Base-by-base conservation (phyloP, 257 asterid genomes). In the Paulownia fortunei region DNA sequence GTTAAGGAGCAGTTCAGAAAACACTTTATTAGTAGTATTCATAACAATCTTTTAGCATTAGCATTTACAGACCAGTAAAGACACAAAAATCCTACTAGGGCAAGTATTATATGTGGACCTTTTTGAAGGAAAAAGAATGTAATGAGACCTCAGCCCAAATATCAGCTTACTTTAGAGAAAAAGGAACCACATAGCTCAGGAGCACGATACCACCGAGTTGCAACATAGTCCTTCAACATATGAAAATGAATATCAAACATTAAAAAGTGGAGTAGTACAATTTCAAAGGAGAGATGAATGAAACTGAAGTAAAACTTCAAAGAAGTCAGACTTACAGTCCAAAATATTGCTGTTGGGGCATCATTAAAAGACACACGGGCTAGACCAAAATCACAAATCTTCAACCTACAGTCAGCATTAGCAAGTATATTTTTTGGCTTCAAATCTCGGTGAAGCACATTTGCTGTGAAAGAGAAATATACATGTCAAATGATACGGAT, bases 191-290 rank as follows among this genome's bases (percentile, higher is more conserved):
- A 94, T 81, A 92, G 84, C 86, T 94, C 98, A 51, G 98, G 98
- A 83, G 98, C 98, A 73, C 97, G 95, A 76, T 92, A 94, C 99
- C 99, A 94, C 75, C 98, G 88, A 70, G 98, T 94, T 74, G 99
- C 99, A 69, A 94, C 99, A 82, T 94, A 94, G 84, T 94, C 99
- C 99, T 94, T 86, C 74, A 87, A 75, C 34, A 60, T 71, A 72
- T 78, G 52, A 26, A 62, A 77, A 70, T 24, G 54, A 84, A 44
- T 61, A 74, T 54, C 70, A 74, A 58, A n/a, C n/a, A n/a, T n/a
- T n/a, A n/a, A n/a, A n/a, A n/a, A n/a, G n/a, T n/a, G n/a, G n/a
- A n/a, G n/a, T n/a, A n/a, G n/a, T n/a, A n/a, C n/a, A n/a, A n/a
- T n/a, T n/a, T n/a, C n/a, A n/a, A n/a, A n/a, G n/a, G n/a, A n/a